phyloP scores from a whole-genome alignment of 345 rosid species.

The Euphorbia peplus region DNA sequence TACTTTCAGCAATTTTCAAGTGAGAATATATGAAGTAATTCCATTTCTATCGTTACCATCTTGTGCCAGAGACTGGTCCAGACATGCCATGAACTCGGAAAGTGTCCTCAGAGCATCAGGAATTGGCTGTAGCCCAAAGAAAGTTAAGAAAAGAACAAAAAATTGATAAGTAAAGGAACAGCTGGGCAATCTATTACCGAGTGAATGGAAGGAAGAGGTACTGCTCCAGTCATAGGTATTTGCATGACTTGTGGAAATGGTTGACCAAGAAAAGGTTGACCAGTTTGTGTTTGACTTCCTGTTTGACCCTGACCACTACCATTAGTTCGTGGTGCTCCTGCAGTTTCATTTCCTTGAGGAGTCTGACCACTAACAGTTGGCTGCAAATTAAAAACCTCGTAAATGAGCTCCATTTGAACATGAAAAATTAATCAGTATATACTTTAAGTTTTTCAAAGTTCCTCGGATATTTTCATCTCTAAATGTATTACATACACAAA shows the following conservation, averaged over 20 bases:
- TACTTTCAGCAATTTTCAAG: slow-evolving; percentile 14
- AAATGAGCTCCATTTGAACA: neutral
- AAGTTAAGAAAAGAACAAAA: neutral
- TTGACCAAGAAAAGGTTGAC: slow-evolving; percentile 49
- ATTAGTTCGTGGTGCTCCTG: slow-evolving; percentile 36
- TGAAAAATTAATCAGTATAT: neutral
- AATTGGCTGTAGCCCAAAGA: slow-evolving; percentile 57
- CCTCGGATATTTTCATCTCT: neutral
- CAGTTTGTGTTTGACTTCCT: slow-evolving; percentile 47
- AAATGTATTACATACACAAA: neutral
- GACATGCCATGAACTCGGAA: slow-evolving; percentile 61
- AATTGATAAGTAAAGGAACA: neutral
- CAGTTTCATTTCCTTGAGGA: slow-evolving; percentile 49
- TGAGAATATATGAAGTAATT: slow-evolving; percentile 4
- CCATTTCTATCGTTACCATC: slow-evolving; percentile 45
- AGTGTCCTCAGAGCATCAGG: slow-evolving; percentile 79
- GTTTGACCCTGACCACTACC: slow-evolving; percentile 44
- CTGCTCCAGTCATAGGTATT: slow-evolving; percentile 52
- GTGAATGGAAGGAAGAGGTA: slow-evolving; percentile 65
- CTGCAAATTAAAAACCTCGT: slow-evolving; percentile 30
- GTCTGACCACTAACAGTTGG: slow-evolving; percentile 42
- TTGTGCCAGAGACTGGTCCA: slow-evolving; percentile 68
- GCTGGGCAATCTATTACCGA: slow-evolving; percentile 33
- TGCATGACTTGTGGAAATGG: slow-evolving; percentile 63
- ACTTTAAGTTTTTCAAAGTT: neutral